These are phyloP conservation scores for Fusarium keratoplasticum DNA, from an alignment of 2,329 filamentous ascomycete genomes.

Conservation along the genomic window DNA sequence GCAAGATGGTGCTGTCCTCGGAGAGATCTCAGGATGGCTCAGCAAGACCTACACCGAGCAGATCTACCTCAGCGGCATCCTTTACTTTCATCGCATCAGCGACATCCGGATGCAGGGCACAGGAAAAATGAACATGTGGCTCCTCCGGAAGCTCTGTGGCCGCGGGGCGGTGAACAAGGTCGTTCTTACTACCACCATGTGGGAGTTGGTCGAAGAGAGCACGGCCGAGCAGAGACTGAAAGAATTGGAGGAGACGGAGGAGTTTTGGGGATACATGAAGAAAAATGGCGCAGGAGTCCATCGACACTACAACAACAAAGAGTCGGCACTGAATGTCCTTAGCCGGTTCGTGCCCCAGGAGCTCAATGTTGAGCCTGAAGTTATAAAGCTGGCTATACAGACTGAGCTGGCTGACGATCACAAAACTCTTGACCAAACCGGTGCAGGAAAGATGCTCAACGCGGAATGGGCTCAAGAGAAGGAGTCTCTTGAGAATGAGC, in stretches of 20 bases:
- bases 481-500: background rate
- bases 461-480: background rate
- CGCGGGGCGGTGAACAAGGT: constrained; percentile 1
- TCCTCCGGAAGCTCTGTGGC: background rate
- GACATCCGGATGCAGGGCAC: constrained; percentile 3
- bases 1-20: constrained; percentile 8
- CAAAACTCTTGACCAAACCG: background rate
- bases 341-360: background rate
- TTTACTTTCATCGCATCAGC: constrained; percentile 11
- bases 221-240: background rate
- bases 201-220: background rate
- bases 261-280: constrained; percentile 11
- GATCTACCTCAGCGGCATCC: constrained; percentile 5
- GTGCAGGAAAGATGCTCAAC: background rate
- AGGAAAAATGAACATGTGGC: background rate
- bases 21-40: constrained; percentile 4
- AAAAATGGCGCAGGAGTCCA: background rate
- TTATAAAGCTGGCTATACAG: background rate
- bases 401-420: constrained; percentile 1
- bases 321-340: background rate
- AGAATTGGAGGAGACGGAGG: background rate
- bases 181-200: constrained; percentile 5
- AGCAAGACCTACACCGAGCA: background rate
- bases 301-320: background rate
- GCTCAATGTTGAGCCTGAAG: background rate